Conservation (phyloP, 2,329 filamentous ascomycete species). For the Fusarium pilosicola region DNA sequence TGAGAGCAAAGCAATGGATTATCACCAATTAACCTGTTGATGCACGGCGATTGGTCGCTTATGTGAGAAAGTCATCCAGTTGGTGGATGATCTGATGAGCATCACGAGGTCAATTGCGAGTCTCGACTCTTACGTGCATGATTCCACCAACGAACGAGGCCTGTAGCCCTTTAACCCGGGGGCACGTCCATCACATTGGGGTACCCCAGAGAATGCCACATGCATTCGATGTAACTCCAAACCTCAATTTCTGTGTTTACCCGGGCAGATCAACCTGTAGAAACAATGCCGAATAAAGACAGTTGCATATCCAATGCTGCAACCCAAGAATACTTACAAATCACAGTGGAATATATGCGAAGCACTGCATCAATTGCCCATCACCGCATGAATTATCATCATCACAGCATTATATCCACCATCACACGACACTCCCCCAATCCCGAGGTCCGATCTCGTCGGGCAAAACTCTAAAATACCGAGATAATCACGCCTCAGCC, state of each 20-base stretch:
- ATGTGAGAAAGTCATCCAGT: slow-evolving; percentile 5
- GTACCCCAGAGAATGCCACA: slow-evolving; percentile 12
- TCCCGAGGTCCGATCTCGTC: slow-evolving; percentile 9
- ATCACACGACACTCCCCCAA: slow-evolving; percentile 3
- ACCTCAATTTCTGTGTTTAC: background rate
- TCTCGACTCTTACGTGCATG: slow-evolving; percentile 14
- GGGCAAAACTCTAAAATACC: slow-evolving; percentile 17
- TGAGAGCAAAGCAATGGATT: slow-evolving; percentile 17
- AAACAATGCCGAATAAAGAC: background rate
- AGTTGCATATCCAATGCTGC: background rate
- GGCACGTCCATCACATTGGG: background rate
- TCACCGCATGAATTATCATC: background rate
- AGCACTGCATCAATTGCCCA: background rate
- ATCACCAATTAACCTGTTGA: background rate
- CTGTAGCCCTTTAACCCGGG: background rate
- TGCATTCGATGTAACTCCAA: slow-evolving; percentile 5
- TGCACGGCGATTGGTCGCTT: background rate
- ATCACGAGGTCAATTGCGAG: slow-evolving; percentile 1
- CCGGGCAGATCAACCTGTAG: background rate
- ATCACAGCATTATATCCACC: background rate
- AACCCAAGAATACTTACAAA: background rate
- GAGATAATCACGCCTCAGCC: slow-evolving; percentile 10
- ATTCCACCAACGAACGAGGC: slow-evolving; percentile 25
- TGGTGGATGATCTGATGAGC: slow-evolving; percentile 21
- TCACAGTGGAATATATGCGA: background rate